Evolutionary conservation across 164 flowering plant genomes (phyloP), one percentile per base, ranked within the genome.

Genomic region (Houttuynia cordata): DNA sequence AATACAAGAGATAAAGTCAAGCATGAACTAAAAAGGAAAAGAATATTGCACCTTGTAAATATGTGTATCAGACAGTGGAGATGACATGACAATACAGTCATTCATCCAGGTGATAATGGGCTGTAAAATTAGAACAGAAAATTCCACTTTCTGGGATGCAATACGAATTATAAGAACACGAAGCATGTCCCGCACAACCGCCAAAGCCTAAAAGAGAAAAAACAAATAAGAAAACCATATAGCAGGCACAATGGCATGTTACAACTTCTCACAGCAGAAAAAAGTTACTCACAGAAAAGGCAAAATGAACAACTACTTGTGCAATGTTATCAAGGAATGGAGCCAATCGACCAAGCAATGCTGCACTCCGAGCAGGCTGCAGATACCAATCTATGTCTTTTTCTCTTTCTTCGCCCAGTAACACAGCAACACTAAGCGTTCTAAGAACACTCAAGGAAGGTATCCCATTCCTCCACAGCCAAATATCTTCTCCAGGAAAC

Each of bases 381-480:
- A 85, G 66, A 75, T 91, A 91, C 99, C 99, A 94, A 64, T 80
- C 76, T 40, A 88, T 73, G 61, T 79, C 78, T 59, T 68, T 78
- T 79, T 87, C 97, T 70, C 79, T 82, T 62, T 71, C 75, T 61
- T 88, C 81, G 56, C 99, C 99, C 67, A 91, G 69, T 55, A 85
- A 49, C 60, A 97, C 75, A 58, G 85, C 88, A 65, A 88, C 77
- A 49, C 91, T 81, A 72, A 91, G 75, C 22, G 76, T 71, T 69
- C 91, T 76, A 30, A 83, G 66, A 66, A 80, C 81, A 73, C 86
- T 86, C 76, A 86, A 69, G 69, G 82, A 71, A 15, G 99, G 96
- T 79, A 82, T 83, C 52, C 90, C 88, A 69, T 80, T 83, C 78
- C 77, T 83, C 99, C 99, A 94, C 69, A 76, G 83, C 89, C 89